Conservation (phyloP, 352 stramenopile genomes). For the Globisporangium paddicum region DNA sequence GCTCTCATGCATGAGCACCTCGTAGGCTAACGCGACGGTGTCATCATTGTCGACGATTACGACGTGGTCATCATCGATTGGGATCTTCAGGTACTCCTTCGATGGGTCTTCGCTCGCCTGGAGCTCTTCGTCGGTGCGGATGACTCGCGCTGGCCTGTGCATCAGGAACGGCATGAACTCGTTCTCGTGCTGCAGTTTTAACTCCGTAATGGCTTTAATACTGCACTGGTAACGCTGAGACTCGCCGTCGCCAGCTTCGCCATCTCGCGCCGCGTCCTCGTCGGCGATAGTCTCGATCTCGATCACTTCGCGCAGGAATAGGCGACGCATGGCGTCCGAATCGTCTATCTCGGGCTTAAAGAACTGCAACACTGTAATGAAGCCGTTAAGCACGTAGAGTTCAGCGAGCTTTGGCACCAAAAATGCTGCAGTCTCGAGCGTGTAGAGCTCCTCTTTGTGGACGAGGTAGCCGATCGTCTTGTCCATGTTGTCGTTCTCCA, state of each 20-base stretch:
- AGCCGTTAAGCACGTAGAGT: constrained; percentile 42
- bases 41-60: constrained; percentile 63
- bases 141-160: constrained; percentile 15
- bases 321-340: constrained; percentile 37
- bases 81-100: constrained; percentile 39
- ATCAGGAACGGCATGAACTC: constrained; percentile 68
- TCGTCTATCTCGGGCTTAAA: constrained; percentile 52
- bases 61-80: constrained; percentile 34
- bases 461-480: constrained; percentile 64
- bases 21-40: constrained; percentile 34
- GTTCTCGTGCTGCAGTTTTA: constrained; percentile 57
- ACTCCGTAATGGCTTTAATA: constrained; percentile 47
- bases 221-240: constrained; percentile 24
- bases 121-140: not conserved
- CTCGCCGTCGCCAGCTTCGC: not conserved
- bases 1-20: constrained; percentile 36
- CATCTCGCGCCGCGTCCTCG: constrained; percentile 17
- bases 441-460: constrained; percentile 46
- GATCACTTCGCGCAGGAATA: constrained; percentile 70
- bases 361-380: constrained; percentile 49
- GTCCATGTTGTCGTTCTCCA: constrained; percentile 63
- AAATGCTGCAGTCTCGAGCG: constrained; percentile 30
- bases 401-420: constrained; percentile 60
- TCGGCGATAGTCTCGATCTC: constrained; percentile 41
- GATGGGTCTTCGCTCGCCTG: constrained; percentile 15